Percentiles rank a stretch among this genome's conserved stretches.
phyloP scores from a whole-genome alignment of 805 yeast genomes.

The Nakazawaea peltata region DNA sequence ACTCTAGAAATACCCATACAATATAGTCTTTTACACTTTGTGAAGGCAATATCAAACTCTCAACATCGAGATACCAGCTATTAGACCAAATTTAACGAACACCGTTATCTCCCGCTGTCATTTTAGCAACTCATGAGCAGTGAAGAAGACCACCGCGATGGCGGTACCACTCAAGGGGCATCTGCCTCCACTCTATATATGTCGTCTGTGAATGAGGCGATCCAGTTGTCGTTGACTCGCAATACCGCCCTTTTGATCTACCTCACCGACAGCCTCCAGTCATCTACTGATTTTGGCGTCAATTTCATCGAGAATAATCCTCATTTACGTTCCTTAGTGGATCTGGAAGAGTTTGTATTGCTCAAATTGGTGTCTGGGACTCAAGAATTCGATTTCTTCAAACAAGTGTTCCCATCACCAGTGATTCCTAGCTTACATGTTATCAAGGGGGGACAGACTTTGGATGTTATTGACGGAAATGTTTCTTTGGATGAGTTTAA shows the following conservation, averaged over 20 bases:
- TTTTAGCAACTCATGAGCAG: no score
- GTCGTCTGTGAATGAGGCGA: constrained; percentile 22
- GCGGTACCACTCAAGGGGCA: no score
- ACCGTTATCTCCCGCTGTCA: no score
- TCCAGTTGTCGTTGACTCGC: constrained; percentile 26
- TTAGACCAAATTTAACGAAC: no score
- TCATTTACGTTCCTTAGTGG: constrained; percentile 12
- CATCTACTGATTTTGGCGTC: constrained; percentile 16
- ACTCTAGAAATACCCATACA: no score
- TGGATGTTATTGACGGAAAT: constrained; percentile 26
- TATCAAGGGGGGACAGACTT: constrained; percentile 37
- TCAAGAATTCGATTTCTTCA: constrained; percentile 37
- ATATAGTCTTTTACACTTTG: no score
- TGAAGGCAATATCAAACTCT: no score
- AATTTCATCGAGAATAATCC: constrained; percentile 15
- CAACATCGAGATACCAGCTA: no score
- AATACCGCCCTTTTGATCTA: constrained; percentile 32
- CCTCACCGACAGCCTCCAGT: constrained; percentile 19
- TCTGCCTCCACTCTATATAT: no score
- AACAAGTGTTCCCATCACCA: constrained; percentile 46
- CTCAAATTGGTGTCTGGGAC: constrained; percentile 33
- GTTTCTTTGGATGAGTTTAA: constrained; percentile 20
- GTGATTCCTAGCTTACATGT: constrained; percentile 50
- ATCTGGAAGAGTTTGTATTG: constrained; percentile 26
- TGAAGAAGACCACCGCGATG: no score